These are phyloP conservation scores for Ophiocordyceps camponoti-rufipedis DNA, from an alignment of 2,329 filamentous ascomycete genomes.

Conservation along the genomic window DNA sequence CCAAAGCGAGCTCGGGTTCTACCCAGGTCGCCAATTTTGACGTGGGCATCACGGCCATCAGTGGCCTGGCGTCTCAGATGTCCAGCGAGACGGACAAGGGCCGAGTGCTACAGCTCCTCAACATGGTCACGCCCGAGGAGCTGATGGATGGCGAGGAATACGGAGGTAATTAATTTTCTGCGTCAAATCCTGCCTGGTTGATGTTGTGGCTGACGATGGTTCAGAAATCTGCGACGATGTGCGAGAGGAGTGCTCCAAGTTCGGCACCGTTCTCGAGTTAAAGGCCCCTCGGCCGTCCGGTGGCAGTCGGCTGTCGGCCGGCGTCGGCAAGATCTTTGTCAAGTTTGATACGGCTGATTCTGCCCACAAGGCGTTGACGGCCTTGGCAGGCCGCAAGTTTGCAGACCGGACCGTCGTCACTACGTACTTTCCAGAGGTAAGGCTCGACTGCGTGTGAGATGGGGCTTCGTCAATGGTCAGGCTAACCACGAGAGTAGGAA, in stretches of 20 bases:
- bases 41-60: constrained; percentile 95
- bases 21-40: constrained; percentile 87
- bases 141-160: constrained; percentile 89
- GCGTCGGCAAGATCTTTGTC: constrained; percentile 95
- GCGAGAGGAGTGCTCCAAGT: constrained; percentile 82
- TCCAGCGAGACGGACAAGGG: constrained; percentile 62
- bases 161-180: constrained; percentile 44
- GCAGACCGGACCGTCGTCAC: constrained; percentile 90
- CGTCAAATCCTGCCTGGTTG: neutral
- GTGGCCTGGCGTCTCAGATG: constrained; percentile 83
- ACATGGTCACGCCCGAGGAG: constrained; percentile 97
- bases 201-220: neutral
- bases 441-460: constrained; percentile 4
- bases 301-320: constrained; percentile 65
- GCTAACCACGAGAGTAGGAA: constrained; percentile 39
- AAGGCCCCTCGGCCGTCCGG: constrained; percentile 82
- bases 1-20: constrained; percentile 78
- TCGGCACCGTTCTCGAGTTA: constrained; percentile 65
- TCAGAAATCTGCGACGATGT: constrained; percentile 94
- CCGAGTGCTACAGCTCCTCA: constrained; percentile 78
- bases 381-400: constrained; percentile 91
- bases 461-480: neutral
- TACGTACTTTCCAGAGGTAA: constrained; percentile 87
- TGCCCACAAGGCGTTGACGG: constrained; percentile 67
- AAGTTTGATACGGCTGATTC: constrained; percentile 70